Conservation (phyloP, 2,329 filamentous ascomycete species). For the Xylaria sp. region DNA sequence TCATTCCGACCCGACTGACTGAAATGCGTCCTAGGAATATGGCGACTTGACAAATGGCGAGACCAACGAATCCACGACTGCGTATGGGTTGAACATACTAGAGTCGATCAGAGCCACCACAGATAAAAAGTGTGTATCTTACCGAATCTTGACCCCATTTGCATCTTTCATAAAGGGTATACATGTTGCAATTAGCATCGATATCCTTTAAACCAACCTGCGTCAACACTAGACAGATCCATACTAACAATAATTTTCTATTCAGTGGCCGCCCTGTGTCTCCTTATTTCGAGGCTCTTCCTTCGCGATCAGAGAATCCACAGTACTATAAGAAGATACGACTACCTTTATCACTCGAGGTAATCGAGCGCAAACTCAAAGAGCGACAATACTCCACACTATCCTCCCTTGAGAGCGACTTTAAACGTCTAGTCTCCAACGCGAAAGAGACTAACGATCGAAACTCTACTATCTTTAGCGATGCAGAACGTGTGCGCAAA, state of each 20-base stretch:
- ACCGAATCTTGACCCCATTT: conserved; percentile 7
- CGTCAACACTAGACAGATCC: neutral
- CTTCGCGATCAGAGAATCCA: conserved; percentile 69
- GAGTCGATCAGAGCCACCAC: conserved; percentile 78
- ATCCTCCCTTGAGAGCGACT: conserved; percentile 81
- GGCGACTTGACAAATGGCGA: conserved; percentile 66
- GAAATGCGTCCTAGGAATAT: conserved; percentile 51
- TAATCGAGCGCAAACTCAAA: conserved; percentile 78
- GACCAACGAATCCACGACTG: conserved; percentile 73
- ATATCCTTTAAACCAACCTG: neutral
- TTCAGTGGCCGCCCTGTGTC: conserved; percentile 77
- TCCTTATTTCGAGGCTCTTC: conserved; percentile 77
- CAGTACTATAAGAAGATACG: conserved; percentile 82
- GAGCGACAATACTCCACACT: conserved; percentile 75
- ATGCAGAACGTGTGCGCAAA: conserved; percentile 88
- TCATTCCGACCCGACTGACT: conserved; percentile 27
- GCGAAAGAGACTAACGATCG: conserved; percentile 86
- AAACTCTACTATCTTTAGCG: conserved; percentile 77
- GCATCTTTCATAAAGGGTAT: neutral
- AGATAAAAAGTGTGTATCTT: conserved; percentile 77
- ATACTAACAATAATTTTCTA: conserved; percentile 40
- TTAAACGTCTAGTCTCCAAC: conserved; percentile 88
- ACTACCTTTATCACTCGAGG: conserved; percentile 81
- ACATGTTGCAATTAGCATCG: neutral
- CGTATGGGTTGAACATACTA: conserved; percentile 77